Evolutionary conservation across 2,329 filamentous ascomycete genomes (phyloP), one percentile per base, ranked within the genome.

Genomic region (Tolypocladium sp.): DNA sequence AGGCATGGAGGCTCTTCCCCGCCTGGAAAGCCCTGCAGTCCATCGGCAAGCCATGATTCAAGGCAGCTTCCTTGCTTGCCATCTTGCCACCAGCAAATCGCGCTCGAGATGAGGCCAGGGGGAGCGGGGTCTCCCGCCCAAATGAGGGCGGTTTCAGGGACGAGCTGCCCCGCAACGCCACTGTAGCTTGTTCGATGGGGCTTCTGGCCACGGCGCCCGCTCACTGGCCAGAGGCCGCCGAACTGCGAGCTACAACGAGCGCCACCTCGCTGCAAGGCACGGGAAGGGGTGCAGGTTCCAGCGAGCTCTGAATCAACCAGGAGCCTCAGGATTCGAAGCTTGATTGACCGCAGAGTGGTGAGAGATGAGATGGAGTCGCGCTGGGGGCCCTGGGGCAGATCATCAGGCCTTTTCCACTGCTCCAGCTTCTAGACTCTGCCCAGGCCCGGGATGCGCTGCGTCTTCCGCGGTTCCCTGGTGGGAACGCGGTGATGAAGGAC

Each of bases 121-220:
- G 30, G 9, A 12, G 17, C 3, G 17, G 3, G 3, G 8, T 3
- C 17, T 17, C 27, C 30, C 1, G 20, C 20, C 20, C 58, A 62
- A 57, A 62, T 60, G 58, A 60, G 54, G 54, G 54, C 33, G 33
- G 58, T 62, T 62, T 60, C 60, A 62, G 60, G 59, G 49, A 57
- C 49, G 42, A 46, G 13, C 17, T 51, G 22, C 56, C 56, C 60
- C 60, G 42, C 60, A 57, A 30, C 22, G 41, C 35, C 44, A 44
- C 25, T 17, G 53, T 55, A 55, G 56, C 58, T 58, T 62, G 58
- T 62, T 58, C 38, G 38, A 46, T 40, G 57, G 57, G 49, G 33
- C 57, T 17, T 7, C 9, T 12, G 7, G 20, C 27, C 46, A 10
- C 27, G 25, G 46, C 27, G 8, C 10, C 46, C 27, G 15, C 27